Conservation (phyloP, 2,329 filamentous ascomycete genomes). For the Neonectria faginata region DNA sequence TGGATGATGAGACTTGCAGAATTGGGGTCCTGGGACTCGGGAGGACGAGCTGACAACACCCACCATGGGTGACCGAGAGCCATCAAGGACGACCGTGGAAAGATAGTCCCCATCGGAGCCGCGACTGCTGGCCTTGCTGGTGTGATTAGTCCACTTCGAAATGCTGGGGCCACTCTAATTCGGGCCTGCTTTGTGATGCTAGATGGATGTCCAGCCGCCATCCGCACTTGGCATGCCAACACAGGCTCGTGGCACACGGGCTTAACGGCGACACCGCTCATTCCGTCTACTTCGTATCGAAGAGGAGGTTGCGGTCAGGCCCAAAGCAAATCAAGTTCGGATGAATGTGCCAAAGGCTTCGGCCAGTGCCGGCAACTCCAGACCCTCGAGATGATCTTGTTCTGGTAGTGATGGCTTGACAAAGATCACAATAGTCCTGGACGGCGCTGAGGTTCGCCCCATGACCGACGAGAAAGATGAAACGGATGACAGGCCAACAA, state of each 20-base stretch:
- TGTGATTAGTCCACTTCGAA: conserved; percentile 34
- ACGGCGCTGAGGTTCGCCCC: conserved; percentile 14
- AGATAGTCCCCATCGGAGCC: conserved; percentile 32
- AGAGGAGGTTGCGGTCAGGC: not conserved
- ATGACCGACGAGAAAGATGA: conserved; percentile 31
- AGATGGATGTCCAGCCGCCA: conserved; percentile 34
- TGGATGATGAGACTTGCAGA: conserved; percentile 34
- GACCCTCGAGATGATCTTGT: not conserved
- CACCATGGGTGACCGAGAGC: conserved; percentile 22
- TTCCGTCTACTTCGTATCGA: conserved; percentile 15
- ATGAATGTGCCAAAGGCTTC: conserved; percentile 4
- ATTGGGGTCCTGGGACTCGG: conserved; percentile 15
- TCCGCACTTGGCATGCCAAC: conserved; percentile 35
- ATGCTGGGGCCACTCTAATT: conserved; percentile 45
- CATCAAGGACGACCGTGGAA: conserved; percentile 40
- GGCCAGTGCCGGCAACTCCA: not conserved
- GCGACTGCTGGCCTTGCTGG: conserved; percentile 27
- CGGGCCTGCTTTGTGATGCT: conserved; percentile 40
- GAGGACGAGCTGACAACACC: conserved; percentile 36
- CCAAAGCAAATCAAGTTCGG: not conserved
- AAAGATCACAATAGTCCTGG: conserved; percentile 14
- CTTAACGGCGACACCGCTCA: conserved; percentile 34
- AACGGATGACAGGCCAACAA: conserved; percentile 42
- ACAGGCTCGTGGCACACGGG: conserved; percentile 24
- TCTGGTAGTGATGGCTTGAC: conserved; percentile 3